Percentiles rank a stretch among this genome's conserved stretches.
These are phyloP conservation scores for Colletotrichum sidae DNA, from an alignment of 2,329 filamentous ascomycete species.

Conservation along the genomic window DNA sequence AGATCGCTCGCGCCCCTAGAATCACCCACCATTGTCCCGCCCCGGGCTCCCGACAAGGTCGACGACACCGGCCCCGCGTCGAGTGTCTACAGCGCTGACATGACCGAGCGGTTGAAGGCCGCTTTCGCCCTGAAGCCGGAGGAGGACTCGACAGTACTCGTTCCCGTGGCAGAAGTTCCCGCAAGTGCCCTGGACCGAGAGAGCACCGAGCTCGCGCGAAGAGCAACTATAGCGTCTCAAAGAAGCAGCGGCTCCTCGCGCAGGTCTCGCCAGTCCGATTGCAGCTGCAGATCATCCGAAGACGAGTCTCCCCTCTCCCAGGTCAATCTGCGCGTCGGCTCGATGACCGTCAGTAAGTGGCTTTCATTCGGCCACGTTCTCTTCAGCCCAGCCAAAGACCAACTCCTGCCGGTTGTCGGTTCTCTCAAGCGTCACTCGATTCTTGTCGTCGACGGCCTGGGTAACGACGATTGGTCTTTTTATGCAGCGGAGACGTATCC, in stretches of 20 bases:
- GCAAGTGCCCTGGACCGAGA: conserved; percentile 42
- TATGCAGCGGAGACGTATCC: conserved; percentile 86
- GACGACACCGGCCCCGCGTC: conserved; percentile 52
- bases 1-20: conserved; percentile 53
- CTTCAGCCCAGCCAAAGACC: conserved; percentile 82
- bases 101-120: conserved; percentile 64
- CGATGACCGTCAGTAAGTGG: conserved; percentile 90
- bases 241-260: conserved; percentile 47
- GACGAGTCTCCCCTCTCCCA: conserved; percentile 74
- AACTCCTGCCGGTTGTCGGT: conserved; percentile 67
- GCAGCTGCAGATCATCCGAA: conserved; percentile 61
- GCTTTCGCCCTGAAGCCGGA: conserved; percentile 53
- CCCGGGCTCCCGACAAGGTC: conserved; percentile 18
- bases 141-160: conserved; percentile 55
- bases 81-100: conserved; percentile 66
- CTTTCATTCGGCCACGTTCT: conserved; percentile 86
- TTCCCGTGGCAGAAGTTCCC: conserved; percentile 55
- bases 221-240: conserved; percentile 38
- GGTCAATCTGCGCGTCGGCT: conserved; percentile 82
- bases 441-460: conserved; percentile 83
- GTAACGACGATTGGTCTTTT: conserved; percentile 91
- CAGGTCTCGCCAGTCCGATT: conserved; percentile 54
- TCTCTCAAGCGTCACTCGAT: conserved; percentile 71
- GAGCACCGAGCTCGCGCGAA: conserved; percentile 37
- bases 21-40: conserved; percentile 57